phyloP scores from a whole-genome alignment of 345 rosid species.

The Citropsis articulata region DNA sequence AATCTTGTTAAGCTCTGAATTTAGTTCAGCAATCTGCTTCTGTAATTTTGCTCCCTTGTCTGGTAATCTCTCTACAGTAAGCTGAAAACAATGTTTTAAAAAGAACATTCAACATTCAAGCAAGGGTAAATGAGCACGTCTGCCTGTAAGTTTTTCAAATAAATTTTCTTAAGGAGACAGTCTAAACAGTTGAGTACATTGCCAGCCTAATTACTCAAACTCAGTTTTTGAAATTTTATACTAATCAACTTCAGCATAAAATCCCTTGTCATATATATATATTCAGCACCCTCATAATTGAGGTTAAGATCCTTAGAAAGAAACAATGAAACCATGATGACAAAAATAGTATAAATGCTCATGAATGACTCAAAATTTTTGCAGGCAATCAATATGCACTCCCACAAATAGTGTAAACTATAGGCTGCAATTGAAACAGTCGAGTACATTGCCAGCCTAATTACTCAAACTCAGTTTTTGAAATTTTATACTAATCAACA shows the following conservation, averaged over 20 bases:
- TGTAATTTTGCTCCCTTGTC: conserved; percentile 73
- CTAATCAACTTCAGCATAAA: too few relatives aligned
- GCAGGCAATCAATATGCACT: not conserved
- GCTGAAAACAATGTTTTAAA: conserved; percentile 31
- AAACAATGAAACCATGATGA: not conserved
- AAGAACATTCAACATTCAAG: not conserved
- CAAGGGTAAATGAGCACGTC: not conserved
- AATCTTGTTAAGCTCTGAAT: conserved; percentile 49
- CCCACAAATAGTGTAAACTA: not conserved
- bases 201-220: not conserved
- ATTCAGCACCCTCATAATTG: not conserved
- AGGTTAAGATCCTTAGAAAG: not conserved
- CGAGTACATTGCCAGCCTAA: too few relatives aligned
- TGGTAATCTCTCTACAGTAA: conserved; percentile 59
- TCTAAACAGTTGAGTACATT: not conserved
- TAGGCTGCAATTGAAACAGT: too few relatives aligned
- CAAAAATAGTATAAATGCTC: not conserved
- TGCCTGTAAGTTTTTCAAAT: not conserved
- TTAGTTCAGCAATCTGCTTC: conserved; percentile 64
- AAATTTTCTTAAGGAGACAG: not conserved
- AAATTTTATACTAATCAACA: not conserved
- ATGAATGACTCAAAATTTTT: not conserved
- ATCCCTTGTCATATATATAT: too few relatives aligned
- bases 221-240: too few relatives aligned
- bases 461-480: not conserved